Percentiles rank a stretch among this genome's conserved stretches.
phyloP scores from a whole-genome alignment of 768 basidiomycete species.

The Hericium alpestre region DNA sequence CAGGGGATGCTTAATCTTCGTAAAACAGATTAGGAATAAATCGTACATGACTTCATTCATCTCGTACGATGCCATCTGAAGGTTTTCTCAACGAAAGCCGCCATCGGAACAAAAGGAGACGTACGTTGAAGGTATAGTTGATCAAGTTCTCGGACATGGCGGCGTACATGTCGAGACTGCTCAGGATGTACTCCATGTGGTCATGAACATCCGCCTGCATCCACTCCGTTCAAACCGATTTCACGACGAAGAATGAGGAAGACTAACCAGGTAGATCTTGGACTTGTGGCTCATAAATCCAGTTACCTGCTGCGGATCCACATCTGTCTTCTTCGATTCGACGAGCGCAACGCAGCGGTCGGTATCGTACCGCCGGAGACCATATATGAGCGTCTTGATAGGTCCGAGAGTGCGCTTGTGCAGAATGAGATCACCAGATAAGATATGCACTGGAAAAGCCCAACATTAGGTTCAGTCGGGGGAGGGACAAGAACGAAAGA shows the following conservation, averaged over 20 bases:
- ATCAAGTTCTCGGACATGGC: conserved; percentile 64
- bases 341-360: conserved; percentile 54
- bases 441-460: conserved; percentile 48
- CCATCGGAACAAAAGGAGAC: conserved; percentile 14
- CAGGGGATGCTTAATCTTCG: conserved; percentile 1
- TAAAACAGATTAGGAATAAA: conserved; percentile 13
- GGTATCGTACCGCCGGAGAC: conserved; percentile 57
- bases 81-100: background rate
- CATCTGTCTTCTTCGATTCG: conserved; percentile 24
- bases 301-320: conserved; percentile 26
- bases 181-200: conserved; percentile 64
- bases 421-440: conserved; percentile 63
- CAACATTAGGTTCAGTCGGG: background rate
- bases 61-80: conserved; percentile 59
- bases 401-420: conserved; percentile 69
- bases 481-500: background rate
- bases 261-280: conserved; percentile 53
- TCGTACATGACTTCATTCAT: conserved; percentile 63
- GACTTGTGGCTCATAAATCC: conserved; percentile 62
- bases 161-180: conserved; percentile 64
- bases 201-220: conserved; percentile 61
- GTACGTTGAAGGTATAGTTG: conserved; percentile 63
- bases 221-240: background rate
- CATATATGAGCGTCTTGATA: conserved; percentile 58
- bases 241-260: background rate